Evolutionary conservation across 2,329 filamentous ascomycete species (phyloP), one percentile per base, ranked within the genome.

Genomic region (Fusarium denticulatum): DNA sequence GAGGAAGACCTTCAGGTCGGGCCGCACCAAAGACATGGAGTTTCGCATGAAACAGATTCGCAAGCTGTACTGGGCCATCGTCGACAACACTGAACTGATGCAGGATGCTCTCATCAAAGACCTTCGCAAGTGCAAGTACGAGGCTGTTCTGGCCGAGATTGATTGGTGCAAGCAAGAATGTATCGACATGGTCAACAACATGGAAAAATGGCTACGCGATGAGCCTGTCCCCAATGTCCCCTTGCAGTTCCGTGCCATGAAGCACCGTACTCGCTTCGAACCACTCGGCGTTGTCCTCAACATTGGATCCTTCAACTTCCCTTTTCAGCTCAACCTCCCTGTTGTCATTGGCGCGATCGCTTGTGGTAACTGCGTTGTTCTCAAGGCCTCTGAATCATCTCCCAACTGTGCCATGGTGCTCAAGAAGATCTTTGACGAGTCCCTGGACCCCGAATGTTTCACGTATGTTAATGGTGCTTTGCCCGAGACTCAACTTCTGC

Each of bases 221-320:
- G 94, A 98, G 82, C 87, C 87, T 78, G 86, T 94, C 37, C 83
- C 83, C 47, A 92, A 94, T 80, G 92, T 97, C 24, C 86, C 91
- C 18, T 80, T 94, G 50, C 86, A 88, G 46, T 94, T 92, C 83
- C 88, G 88, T 75, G 80, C 92, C 46, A 88, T 97, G 84, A 91
- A 86, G 63, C 93, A 95, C 42, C 92, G 88, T 79, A 91, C 97
- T 80, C 88, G 91, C 74, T 97, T 97, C 84, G 96, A 98, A 79
- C 96, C 96, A 3, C 83, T 98, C 64, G 96, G 96, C 40, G 86
- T 91, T 45, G 90, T 94, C 16, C 86, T 98, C 76, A 90, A 98
- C 78, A 97, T 98, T 79, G 94, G 95, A 64, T 91, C 96, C 47
- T 98, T 94, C 89, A 99, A 99, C 86, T 97, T 95, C 82, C 96